Conservation (phyloP, 23 red algal species). For the Gracilaria gracilis region DNA sequence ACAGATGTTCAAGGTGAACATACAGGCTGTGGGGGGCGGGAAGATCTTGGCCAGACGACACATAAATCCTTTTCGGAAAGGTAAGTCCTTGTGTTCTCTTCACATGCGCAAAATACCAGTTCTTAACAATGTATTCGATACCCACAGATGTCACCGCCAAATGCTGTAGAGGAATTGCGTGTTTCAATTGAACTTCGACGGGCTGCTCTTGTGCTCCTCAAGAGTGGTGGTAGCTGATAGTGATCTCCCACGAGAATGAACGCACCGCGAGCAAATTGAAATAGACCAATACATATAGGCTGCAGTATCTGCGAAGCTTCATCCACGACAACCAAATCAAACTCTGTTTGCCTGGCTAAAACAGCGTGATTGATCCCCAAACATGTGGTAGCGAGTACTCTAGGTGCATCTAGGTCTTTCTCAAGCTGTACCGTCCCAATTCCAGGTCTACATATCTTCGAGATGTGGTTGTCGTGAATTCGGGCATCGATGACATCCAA, state of each 20-base stretch:
- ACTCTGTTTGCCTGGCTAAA: conserved; percentile 67
- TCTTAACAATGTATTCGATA: no score
- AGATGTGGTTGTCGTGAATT: conserved; percentile 53
- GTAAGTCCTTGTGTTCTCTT: no score
- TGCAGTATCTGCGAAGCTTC: conserved; percentile 94
- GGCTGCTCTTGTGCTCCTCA: conserved; percentile 1
- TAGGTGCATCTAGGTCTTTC: conserved; percentile 48
- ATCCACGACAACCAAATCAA: conserved; percentile 94
- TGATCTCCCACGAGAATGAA: conserved; percentile 97
- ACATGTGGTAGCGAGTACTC: conserved; percentile 86
- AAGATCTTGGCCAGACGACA: no score
- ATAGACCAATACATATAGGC: conserved; percentile 82
- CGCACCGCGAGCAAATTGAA: conserved; percentile 45
- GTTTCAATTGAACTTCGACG: neutral
- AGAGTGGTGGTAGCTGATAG: conserved; percentile 89
- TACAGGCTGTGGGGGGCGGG: no score
- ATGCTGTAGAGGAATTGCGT: neutral
- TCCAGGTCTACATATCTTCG: conserved; percentile 19
- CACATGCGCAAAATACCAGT: no score
- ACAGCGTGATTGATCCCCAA: conserved; percentile 79
- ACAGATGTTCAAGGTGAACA: no score
- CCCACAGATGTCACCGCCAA: no score
- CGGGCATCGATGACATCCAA: conserved; percentile 18
- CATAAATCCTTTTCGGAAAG: no score
- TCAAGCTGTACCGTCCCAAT: conserved; percentile 36